Evolutionary conservation across 768 basidiomycete species (phyloP), one percentile per base, ranked within the genome.

Genomic region (Sarcodon aspratus): DNA sequence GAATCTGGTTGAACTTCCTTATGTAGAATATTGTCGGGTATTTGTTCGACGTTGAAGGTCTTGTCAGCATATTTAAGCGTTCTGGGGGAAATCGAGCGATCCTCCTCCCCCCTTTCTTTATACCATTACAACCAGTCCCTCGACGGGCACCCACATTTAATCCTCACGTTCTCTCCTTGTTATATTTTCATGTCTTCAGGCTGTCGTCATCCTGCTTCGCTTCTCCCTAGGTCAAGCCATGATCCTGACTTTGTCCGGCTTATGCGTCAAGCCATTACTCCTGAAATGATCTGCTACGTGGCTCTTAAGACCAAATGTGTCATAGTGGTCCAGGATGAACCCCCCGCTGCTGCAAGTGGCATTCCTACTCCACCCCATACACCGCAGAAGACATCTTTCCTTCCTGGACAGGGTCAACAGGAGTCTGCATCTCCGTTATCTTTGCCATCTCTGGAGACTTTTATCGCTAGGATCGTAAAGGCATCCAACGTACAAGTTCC

Each of bases 401-500:
- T 45, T 45, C 18, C 37, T 13, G 44, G 42, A 27, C 68, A 63
- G 46, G 9, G 17, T 15, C 15, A 42, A 13, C 40, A 17, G 40
- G 40, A 42, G 17, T 5, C 40, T 13, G 9, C 27, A 27, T 9
- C 15, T 27, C 13, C 8, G 17, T 27, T n/a, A 17, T 15, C 17
- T 42, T 62, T 84, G 32, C 80, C 89, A 34, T 74, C 81, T 35
- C 71, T 99, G 45, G 79, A 87, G 56, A 75, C 82, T 48, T 99
- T 96, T 65, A 94, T 99, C 62, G 66, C 76, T 48, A 78, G 79
- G 59, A 72, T 98, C 48, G 81, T 92, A 53, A 72, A 79, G 52
- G 74, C 75, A 61, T 87, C 87, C 37, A 88, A 91, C 59, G 92
- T 97, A 44, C 90, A 91, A 63, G 88, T 90, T 6, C 74, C 90